Base-by-base conservation (phyloP, 306 rosid genomes). In the Acmispon strigosus region DNA sequence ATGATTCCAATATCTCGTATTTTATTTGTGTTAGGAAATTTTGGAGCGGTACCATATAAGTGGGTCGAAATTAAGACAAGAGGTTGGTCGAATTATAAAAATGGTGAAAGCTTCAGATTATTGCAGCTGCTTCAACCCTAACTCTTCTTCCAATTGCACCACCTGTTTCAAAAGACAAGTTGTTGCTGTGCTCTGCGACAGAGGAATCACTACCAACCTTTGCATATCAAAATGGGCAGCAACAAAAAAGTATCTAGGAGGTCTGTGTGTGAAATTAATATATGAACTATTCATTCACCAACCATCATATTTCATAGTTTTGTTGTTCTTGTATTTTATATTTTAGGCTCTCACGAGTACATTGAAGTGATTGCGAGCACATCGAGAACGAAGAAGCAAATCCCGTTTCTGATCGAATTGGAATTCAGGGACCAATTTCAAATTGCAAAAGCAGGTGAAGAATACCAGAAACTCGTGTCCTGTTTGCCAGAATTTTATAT, bases 151-250 rank as follows among this genome's bases (percentile, higher is more conserved):
- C 5, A 50, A 77, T 41, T 88, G 91, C 80, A 47, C 37, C 65
- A 12, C 19, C 12, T 88, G 95, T 76, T 73, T 88, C 62, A 75
- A 87, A 81, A 78, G 74, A 66, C 16, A 6, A 22, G 80, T 84
- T 0, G 86, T 86, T 52, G 4, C 58, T 29, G 4, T 59, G 57
- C 95, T 88, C 19, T 8, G 69, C 12, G 43, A 80, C 16, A 82
- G n/a, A 63, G 95, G 95, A 29, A 58, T 84, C 73, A 80, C 8
- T 3, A 81, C 95, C 63, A 62, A 80, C 42, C 83, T 82, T 24
- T 32, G 87, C 55, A 43, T 64, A 22, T 88, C 95, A 13, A 84
- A 78, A 70, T 88, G 95, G 95, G 73, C 45, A 12, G 22, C 76
- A 80, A 82, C 91, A 3, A 62, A 62, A 61, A 82, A 82, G 12